Percentiles rank a stretch among this genome's conserved stretches.
Evolutionary conservation across 2,329 filamentous ascomycete species (phyloP).

Genomic region (Hymenoscyphus scutula): DNA sequence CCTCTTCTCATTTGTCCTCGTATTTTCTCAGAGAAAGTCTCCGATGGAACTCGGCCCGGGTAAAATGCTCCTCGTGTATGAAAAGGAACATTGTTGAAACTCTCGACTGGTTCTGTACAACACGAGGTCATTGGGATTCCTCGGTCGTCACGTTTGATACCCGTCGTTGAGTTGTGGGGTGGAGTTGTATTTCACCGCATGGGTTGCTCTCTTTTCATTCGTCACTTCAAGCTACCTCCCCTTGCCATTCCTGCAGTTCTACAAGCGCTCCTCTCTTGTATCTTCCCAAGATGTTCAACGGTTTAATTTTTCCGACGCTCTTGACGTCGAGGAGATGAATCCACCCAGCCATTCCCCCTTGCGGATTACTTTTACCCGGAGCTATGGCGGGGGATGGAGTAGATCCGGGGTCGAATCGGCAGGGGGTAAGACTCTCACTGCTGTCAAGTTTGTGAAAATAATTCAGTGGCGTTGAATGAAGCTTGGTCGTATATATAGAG

Average conservation of each 20-base stretch:
- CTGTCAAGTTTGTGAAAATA: not conserved
- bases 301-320: conserved; percentile 15
- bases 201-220: not conserved
- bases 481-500: not conserved
- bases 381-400: conserved; percentile 10
- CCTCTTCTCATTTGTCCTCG: not conserved
- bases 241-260: not conserved
- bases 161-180: not conserved
- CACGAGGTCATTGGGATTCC: not conserved
- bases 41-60: conserved; percentile 2
- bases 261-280: conserved; percentile 11
- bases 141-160: not conserved
- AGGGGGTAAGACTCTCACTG: not conserved
- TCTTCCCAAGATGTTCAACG: not conserved
- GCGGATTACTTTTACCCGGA: not conserved
- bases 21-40: not conserved
- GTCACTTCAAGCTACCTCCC: not conserved
- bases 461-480: not conserved
- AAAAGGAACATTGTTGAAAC: not conserved
- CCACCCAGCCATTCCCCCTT: conserved; percentile 8
- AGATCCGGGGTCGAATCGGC: conserved; percentile 3
- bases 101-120: not conserved
- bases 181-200: not conserved
- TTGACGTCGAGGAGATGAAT: not conserved
- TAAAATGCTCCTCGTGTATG: not conserved